Base-by-base conservation (phyloP, 768 basidiomycete species). In the Auriscalpium vulgare region DNA sequence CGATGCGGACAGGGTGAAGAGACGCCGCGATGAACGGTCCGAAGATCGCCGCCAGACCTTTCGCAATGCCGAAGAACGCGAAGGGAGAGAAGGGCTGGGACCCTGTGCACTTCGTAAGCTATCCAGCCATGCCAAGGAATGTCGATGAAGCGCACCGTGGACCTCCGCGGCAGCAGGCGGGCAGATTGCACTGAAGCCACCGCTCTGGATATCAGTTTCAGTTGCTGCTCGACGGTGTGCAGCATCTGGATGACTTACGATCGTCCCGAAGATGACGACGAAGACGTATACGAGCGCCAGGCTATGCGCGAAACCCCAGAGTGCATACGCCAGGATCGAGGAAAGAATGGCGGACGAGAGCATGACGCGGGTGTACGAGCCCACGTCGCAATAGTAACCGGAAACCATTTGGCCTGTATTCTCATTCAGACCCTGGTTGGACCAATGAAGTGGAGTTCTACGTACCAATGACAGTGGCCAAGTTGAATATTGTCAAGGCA, bases 401-500 rank as follows among this genome's bases (percentile, higher is more conserved):
- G 65, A 61, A 17, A 62, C 47, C 23, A 67, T 57, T 50, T 65
- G 64, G 10, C 66, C 52, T 53, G n/a, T 10, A 35, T 7, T 35
- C 9, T n/a, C 14, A 16, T 17, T 37, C n/a, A 21, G 9, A 11
- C 35, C 3, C 11, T 0, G 10, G 37, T 29, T 29, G 23, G 23
- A 29, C 23, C 2, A 2, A 29, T 5, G 17, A 5, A 36, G 23
- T 19, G 34, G n/a, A 43, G 21, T 11, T 8, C 14, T 17, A 47
- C 46, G 23, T 23, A 47, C 35, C 63, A 13, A 62, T 60, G 59
- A 64, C 62, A 16, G 57, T 61, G 6, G 63, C 54, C 10, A 60
- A 59, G 55, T 65, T 67, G 61, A 65, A 67, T 9, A 64, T n/a
- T n/a, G 64, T 62, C 6, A 67, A 60, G 0, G 59, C 63, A 40